A percentile compares a stretch with the other conserved stretches of the same genome.
phyloP scores from a whole-genome alignment of 2,329 filamentous ascomycete species.

The Magnaporthiopsis incrustans region DNA sequence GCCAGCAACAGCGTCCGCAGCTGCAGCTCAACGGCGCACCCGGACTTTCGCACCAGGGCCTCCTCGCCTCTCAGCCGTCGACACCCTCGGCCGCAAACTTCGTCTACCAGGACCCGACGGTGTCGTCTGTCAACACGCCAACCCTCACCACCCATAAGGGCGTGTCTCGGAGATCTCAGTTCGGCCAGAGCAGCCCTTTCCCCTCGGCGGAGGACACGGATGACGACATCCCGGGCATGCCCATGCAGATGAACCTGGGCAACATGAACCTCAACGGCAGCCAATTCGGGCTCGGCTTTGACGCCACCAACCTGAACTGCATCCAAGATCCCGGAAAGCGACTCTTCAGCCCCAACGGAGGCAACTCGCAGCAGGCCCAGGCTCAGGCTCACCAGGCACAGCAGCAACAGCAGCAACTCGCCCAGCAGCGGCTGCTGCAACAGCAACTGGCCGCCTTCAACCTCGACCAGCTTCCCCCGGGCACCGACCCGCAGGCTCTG shows the following conservation, averaged over 20 bases:
- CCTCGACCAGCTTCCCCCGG: constrained; percentile 67
- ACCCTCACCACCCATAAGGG: constrained; percentile 71
- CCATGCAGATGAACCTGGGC: constrained; percentile 48
- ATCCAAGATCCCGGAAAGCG: constrained; percentile 96
- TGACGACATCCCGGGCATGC: constrained; percentile 59
- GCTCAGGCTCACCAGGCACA: constrained; percentile 56
- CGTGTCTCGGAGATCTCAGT: constrained; percentile 49
- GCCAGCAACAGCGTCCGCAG: constrained; percentile 55
- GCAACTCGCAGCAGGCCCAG: constrained; percentile 47
- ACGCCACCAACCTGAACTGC: constrained; percentile 41
- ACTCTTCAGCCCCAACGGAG: constrained; percentile 77
- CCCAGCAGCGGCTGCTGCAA: constrained; percentile 54
- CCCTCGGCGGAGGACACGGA: constrained; percentile 65
- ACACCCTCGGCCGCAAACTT: constrained; percentile 74
- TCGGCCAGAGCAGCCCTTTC: constrained; percentile 21
- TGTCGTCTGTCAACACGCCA: constrained; percentile 94
- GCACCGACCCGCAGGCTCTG: constrained; percentile 60
- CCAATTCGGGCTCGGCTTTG: constrained; percentile 46
- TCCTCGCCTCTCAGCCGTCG: constrained; percentile 77
- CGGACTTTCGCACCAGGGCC: constrained; percentile 65
- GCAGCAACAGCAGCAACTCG: constrained; percentile 58
- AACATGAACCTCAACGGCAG: constrained; percentile 48
- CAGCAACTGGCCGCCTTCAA: constrained; percentile 65
- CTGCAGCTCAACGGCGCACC: constrained; percentile 77
- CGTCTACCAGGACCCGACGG: constrained; percentile 85